Evolutionary conservation across 768 basidiomycete genomes (phyloP).

Genomic region (Crassisporium funariophilum): DNA sequence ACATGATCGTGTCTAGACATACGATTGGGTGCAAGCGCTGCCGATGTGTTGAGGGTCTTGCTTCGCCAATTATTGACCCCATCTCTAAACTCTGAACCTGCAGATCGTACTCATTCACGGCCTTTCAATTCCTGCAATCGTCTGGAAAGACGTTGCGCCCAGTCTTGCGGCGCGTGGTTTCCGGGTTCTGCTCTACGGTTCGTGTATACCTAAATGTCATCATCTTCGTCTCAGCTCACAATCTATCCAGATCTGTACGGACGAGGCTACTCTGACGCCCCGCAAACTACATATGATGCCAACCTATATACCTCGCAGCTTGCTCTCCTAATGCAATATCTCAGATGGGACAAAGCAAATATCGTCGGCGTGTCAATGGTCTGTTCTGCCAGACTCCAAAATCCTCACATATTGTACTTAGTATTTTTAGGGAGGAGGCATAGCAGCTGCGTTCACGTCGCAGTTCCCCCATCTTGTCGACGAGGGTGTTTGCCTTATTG

Average conservation of each 20-base stretch:
- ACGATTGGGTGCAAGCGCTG: no score
- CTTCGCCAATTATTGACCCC: no score
- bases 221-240: background rate
- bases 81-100: slow-evolving; percentile 1
- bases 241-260: slow-evolving; percentile 68
- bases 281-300: slow-evolving; percentile 65
- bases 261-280: slow-evolving; percentile 82
- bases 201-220: slow-evolving; percentile 12
- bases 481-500: slow-evolving; percentile 64
- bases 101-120: slow-evolving; percentile 81
- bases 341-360: slow-evolving; percentile 68
- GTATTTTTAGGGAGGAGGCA: slow-evolving; percentile 62
- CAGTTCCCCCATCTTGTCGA: slow-evolving; percentile 74
- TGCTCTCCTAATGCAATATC: slow-evolving; percentile 80
- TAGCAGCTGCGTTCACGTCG: slow-evolving; percentile 70
- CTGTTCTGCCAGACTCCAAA: slow-evolving; percentile 13
- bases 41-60: no score
- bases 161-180: slow-evolving; percentile 61
- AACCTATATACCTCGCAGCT: slow-evolving; percentile 73
- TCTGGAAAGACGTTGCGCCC: slow-evolving; percentile 78
- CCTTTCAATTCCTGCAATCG: slow-evolving; percentile 72
- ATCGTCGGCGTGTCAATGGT: slow-evolving; percentile 81
- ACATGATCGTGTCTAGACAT: no score
- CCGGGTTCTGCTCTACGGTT: slow-evolving; percentile 78
- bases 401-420: background rate